Base-by-base conservation (phyloP, 164 flowering plant genomes). In the Aristolochia fimbriata region DNA sequence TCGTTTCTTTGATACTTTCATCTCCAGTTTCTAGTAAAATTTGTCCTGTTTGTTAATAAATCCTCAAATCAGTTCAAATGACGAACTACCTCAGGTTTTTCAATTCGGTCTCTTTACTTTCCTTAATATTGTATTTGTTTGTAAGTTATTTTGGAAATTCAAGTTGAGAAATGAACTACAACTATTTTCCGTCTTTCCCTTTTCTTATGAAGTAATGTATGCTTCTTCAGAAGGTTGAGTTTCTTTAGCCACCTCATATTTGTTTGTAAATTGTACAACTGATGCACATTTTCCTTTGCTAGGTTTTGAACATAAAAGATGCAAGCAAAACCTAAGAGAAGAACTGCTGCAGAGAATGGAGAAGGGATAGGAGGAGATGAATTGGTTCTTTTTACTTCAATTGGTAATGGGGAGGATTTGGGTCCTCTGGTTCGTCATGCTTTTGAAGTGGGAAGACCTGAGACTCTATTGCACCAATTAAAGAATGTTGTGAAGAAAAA, bases 331-430 rank as follows among this genome's bases (percentile, higher is more conserved):
- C 76, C 85, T 5, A 90, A 79, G 77, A 81, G 81, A 66, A 79
- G 81, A 74, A 62, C 60, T 22, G 78, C 68, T 16, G 53, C 77
- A 0, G 97, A 85, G 73, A 81, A 85, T 78, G 96, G 96, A 23
- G 94, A 88, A 30, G 83, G 77, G 20, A 95, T 43, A 6, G 83
- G 77, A 20, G 96, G 59, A 1, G 68, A 92, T 61, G 96, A 85
- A 58, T 75, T 80, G 56, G 91, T 81, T 50, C 87, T 89, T 16
- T 82, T 80, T 0, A 80, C 88, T 48, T 62, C 80, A 51, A 77
- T 88, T 25, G 80, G 89, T 49, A 89, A 89, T 73, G 96, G 95
- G 13, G 92, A 85, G 60, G 95, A 92, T 73, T 58, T 92, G 67
- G 86, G 85, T 56, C 93, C 93, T 5, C 71, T 83, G 66, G 91